phyloP scores from a whole-genome alignment of 1,284 basidiomycete species.

The Agroathelia rolfsii region DNA sequence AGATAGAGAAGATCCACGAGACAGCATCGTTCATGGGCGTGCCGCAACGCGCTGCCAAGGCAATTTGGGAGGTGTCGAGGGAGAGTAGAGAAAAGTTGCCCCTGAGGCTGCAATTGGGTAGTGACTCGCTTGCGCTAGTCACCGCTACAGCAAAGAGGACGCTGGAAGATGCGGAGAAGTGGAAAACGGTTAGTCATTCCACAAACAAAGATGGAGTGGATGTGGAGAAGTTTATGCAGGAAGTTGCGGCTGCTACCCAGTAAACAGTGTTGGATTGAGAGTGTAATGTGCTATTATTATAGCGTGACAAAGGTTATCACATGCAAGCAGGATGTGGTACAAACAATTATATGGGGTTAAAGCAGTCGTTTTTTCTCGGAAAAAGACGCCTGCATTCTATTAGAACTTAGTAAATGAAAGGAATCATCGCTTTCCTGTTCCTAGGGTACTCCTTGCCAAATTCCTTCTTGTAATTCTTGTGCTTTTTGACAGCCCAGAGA shows the following conservation, averaged over 20 bases:
- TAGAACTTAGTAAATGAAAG: slow-evolving; percentile 45
- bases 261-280: no score
- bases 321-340: no score
- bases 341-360: no score
- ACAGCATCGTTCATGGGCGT: slow-evolving; percentile 10
- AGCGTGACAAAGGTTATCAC: no score
- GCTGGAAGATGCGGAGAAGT: slow-evolving; percentile 19
- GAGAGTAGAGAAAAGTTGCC: slow-evolving; percentile 21
- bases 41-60: slow-evolving; percentile 12
- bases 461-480: slow-evolving; percentile 85
- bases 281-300: no score
- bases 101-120: slow-evolving; percentile 24
- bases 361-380: no score
- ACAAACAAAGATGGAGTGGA: slow-evolving; percentile 22
- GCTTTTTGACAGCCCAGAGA: slow-evolving; percentile 90
- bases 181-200: slow-evolving; percentile 18
- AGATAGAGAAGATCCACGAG: slow-evolving; percentile 6
- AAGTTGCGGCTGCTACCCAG: no score
- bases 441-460: slow-evolving; percentile 82
- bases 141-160: slow-evolving; percentile 19
- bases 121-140: slow-evolving; percentile 20
- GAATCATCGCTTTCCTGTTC: slow-evolving; percentile 72
- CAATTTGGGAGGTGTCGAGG: slow-evolving; percentile 15
- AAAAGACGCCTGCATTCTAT: no score
- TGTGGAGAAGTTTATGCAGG: slow-evolving; percentile 12